Conservation (phyloP, 129 eudicot species). For the Escallonia rubra region DNA sequence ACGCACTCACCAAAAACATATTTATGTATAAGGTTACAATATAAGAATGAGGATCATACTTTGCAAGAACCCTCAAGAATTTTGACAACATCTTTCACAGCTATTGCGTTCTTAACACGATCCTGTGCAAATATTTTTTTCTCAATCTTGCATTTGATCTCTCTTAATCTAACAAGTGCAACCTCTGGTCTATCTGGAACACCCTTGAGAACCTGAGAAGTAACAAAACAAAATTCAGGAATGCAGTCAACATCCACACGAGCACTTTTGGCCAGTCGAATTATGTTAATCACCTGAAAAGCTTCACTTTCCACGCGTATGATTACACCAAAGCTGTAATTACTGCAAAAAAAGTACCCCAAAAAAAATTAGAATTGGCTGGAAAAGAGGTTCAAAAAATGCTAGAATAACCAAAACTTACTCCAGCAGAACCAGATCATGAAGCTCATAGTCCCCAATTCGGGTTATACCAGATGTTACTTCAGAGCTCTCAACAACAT, state of each 20-base stretch:
- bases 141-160: conserved; percentile 82
- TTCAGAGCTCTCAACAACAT: conserved; percentile 97
- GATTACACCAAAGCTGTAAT: conserved; percentile 82
- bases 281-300: conserved; percentile 61
- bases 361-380: too few relatives aligned
- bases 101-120: conserved; percentile 55
- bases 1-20: too few relatives aligned
- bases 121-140: conserved; percentile 64
- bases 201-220: conserved; percentile 77
- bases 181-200: conserved; percentile 93
- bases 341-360: conserved; percentile 44
- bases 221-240: conserved; percentile 8
- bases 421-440: conserved; percentile 92
- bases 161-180: conserved; percentile 80
- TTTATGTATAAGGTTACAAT: background rate
- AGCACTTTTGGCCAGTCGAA: background rate
- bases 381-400: background rate
- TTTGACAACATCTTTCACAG: conserved; percentile 92
- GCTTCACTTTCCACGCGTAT: conserved; percentile 98
- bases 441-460: conserved; percentile 94
- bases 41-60: conserved; percentile 25
- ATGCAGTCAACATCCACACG: background rate
- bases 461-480: conserved; percentile 87
- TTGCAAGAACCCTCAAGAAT: conserved; percentile 88
- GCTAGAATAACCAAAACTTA: conserved; percentile 25